phyloP scores from a whole-genome alignment of 164 flowering plant genomes.

The Berberis thunbergii region DNA sequence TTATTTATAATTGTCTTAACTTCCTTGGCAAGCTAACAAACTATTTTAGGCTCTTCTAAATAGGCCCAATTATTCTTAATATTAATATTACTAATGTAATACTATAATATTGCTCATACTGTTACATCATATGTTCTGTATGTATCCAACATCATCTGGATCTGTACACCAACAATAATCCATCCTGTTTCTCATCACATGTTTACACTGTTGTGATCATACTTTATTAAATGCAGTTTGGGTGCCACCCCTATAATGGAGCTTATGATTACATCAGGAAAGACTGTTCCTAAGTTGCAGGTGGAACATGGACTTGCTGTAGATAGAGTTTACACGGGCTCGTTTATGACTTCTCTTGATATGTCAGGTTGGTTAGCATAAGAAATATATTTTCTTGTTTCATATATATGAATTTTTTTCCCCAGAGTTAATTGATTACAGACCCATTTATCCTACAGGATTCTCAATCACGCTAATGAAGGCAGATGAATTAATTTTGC shows the following conservation, averaged over 20 bases:
- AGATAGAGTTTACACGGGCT: constrained; percentile 90
- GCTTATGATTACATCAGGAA: constrained; percentile 87
- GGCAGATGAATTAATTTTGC: constrained; percentile 59
- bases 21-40: too few relatives aligned
- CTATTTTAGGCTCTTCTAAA: too few relatives aligned
- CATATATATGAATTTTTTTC: background rate
- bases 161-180: too few relatives aligned
- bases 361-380: constrained; percentile 68
- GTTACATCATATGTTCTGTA: too few relatives aligned
- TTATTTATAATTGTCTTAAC: too few relatives aligned
- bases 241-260: constrained; percentile 91
- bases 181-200: background rate
- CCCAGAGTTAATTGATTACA: too few relatives aligned
- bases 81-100: too few relatives aligned
- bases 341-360: constrained; percentile 95
- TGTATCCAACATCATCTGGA: too few relatives aligned
- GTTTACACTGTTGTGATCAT: background rate
- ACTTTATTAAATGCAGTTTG: constrained; percentile 34
- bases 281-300: constrained; percentile 78
- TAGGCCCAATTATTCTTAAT: too few relatives aligned
- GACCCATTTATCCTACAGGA: constrained; percentile 32
- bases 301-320: constrained; percentile 94
- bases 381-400: background rate
- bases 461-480: constrained; percentile 86
- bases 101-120: too few relatives aligned